Evolutionary conservation across 208 protist genomes (phyloP), one percentile per base, ranked within the genome.

Genomic region (Leishmania tropica): DNA sequence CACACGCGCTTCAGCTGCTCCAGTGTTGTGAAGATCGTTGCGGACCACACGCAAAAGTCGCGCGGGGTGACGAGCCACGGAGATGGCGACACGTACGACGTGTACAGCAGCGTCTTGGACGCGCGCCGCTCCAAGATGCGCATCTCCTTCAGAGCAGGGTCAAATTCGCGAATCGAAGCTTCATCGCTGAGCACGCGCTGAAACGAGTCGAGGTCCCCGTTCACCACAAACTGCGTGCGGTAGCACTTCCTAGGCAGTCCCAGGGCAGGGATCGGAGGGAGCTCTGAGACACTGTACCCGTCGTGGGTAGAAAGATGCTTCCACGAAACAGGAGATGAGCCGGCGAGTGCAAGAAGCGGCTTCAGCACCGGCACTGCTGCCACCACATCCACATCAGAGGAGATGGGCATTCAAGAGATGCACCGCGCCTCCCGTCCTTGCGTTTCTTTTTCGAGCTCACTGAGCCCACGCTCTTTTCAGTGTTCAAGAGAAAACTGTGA

Each of bases 51-150:
- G 31, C 85, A 87, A 60, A 92, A 92, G 73, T 92, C 89, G 21
- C 89, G 89, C 31, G 89, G 79, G 1, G 89, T 77, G 48, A 90
- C 75, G 11, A 92, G 53, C 68, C 83, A 77, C 47, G 83, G 83
- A 4, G 85, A 79, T 17, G 79, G 87, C 17, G 83, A 85, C 72
- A 77, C 86, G 77, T 92, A 90, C 24, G 87, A 80, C 31, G 83
- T 87, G 79, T 92, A 90, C 37, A 89, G 65, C 15, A 90, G 74
- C 7, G 79, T 73, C 21, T 67, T 77, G 64, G 64, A 68, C 28
- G 17, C 47, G 45, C 65, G 78, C 40, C 35, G 64, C 17, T 82
- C 72, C 11, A 92, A 60, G n/a, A 85, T 40, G 15, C 76, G 76
- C 19, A 88, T 71, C 17, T 79, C 65, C 31, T 87, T 85, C 51